Base-by-base conservation (phyloP, 179 eudicot species). In the Silene coronaria region DNA sequence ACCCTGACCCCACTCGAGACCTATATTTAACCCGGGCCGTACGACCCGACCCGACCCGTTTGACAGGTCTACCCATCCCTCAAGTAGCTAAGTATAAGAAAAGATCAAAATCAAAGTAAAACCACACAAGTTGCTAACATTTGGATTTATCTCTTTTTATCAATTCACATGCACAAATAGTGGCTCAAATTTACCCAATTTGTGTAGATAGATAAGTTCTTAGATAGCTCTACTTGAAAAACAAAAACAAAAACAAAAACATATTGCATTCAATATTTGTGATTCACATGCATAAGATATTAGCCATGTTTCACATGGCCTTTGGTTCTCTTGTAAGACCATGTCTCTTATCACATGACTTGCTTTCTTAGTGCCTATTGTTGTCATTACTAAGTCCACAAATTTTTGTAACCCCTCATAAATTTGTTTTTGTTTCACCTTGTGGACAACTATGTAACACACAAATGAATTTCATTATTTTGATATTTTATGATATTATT, bases 301-400 rank as follows among this genome's bases (percentile, higher is more conserved):
- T 26, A 26, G 55, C 59, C 38, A 70, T 65, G 71, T 67, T 65
- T 77, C 80, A 77, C 75, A 70, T 77, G 80, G 62, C 34, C 12
- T 19, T 70, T 70, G 42, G 74, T 53, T 70, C 74, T 14, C 74
- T 27, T 70, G 61, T 70, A 51, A 70, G 5, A 26, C 51, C 32
- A 70, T 70, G 74, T 70, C 74, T 70, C 63, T 64, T 42, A 64
- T 77, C 77, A 74, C 84, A 77, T 81, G 78, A 45, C n/a, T 76
- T 76, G 76, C 76, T 72, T 72, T 68, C 27, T 69, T 65, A 30
- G 60, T 73, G 70, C n/a, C 11, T 38, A n/a, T 64, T 78, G 69
- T 59, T 28, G 61, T 32, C 10, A 7, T 22, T n/a, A 57, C 73
- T 51, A 38, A 7, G 27, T 21, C 58, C 65, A 79, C 71, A 66